Percentiles rank a stretch among this genome's conserved stretches.
Conservation (phyloP, 495 filamentous ascomycete species). For the Podospora sp. region DNA sequence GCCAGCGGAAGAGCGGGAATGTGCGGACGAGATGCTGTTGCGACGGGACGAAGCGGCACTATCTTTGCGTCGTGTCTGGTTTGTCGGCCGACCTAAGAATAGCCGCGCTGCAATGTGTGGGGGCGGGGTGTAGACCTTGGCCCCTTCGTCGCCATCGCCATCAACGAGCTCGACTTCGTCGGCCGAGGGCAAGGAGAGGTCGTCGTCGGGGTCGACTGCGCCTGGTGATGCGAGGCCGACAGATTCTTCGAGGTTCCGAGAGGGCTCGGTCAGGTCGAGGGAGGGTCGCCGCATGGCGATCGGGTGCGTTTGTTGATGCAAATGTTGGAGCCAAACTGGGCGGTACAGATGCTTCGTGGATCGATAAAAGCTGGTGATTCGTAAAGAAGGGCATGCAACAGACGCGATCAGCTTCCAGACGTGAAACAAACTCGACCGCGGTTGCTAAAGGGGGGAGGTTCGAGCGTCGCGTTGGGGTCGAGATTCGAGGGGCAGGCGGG, state of each 20-base stretch:
- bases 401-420: neutral
- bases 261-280: conserved; percentile 47
- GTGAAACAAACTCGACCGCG: neutral
- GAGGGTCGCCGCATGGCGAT: conserved; percentile 47
- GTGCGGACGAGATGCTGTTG: conserved; percentile 84
- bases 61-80: conserved; percentile 71
- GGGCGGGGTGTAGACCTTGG: conserved; percentile 64
- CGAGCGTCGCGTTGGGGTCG: conserved; percentile 1
- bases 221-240: conserved; percentile 39
- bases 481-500: conserved; percentile 5
- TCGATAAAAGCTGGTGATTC: neutral
- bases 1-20: conserved; percentile 66
- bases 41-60: conserved; percentile 85
- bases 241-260: conserved; percentile 50
- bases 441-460: neutral
- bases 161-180: conserved; percentile 40
- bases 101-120: conserved; percentile 79
- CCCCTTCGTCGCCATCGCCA: conserved; percentile 27
- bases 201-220: conserved; percentile 35
- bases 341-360: neutral
- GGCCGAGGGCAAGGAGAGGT: conserved; percentile 38
- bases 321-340: conserved; percentile 11
- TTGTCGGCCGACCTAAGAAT: conserved; percentile 67
- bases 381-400: conserved; percentile 4
- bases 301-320: neutral